phyloP scores from a whole-genome alignment of 352 stramenopile genomes.

The Globisporangium barbulae region DNA sequence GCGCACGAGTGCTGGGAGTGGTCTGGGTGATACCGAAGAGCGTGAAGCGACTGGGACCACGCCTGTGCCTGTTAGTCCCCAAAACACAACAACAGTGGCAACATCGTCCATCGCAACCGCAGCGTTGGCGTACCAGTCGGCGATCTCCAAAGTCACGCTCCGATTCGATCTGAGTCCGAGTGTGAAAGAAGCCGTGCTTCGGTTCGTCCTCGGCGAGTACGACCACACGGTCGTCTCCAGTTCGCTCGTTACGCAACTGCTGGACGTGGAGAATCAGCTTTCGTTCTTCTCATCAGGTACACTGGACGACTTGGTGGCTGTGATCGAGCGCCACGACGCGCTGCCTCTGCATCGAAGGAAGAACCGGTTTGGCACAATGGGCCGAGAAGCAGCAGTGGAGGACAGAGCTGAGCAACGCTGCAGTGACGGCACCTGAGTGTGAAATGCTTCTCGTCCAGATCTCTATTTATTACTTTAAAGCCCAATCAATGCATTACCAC shows the following conservation, averaged over 20 bases:
- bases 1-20: background rate
- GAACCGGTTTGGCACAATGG: background rate
- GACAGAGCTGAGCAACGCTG: background rate
- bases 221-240: background rate
- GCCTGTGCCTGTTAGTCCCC: background rate
- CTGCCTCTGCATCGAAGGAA: background rate
- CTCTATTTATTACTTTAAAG: no score
- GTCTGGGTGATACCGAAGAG: background rate
- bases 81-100: background rate
- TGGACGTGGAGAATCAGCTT: background rate
- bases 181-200: background rate
- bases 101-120: background rate
- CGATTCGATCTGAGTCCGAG: background rate
- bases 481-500: no score
- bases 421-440: background rate
- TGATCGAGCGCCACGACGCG: slow-evolving; percentile 4
- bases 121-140: background rate
- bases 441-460: background rate
- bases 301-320: background rate
- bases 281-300: background rate
- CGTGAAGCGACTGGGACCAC: background rate
- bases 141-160: background rate
- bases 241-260: background rate
- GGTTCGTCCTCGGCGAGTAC: background rate
- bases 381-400: background rate